phyloP scores from a whole-genome alignment of 108 stramenopile genomes.

The Parmales sp. region DNA sequence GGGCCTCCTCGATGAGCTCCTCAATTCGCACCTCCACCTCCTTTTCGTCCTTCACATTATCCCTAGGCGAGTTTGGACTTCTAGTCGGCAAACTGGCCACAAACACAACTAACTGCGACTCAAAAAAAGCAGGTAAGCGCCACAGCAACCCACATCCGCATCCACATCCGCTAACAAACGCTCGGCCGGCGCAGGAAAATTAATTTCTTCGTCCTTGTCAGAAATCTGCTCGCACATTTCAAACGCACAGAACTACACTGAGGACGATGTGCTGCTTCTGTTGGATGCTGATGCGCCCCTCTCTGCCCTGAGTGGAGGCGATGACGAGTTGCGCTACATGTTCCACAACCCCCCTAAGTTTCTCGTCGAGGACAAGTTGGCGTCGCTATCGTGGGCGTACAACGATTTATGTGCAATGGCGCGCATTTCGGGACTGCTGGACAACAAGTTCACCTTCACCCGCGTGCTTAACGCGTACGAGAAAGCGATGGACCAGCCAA shows the following conservation, averaged over 20 bases:
- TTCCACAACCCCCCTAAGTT: neutral
- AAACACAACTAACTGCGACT: neutral
- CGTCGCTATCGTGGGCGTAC: too few relatives aligned
- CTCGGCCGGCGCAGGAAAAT: too few relatives aligned
- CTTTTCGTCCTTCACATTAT: neutral
- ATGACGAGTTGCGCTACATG: neutral
- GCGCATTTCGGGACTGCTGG: neutral
- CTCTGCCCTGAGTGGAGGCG: neutral
- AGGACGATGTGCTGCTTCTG: neutral
- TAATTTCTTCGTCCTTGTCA: too few relatives aligned
- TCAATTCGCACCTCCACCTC: neutral
- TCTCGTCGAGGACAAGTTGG: too few relatives aligned
- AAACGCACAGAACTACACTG: too few relatives aligned
- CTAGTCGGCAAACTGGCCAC: neutral
- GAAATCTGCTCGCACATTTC: too few relatives aligned
- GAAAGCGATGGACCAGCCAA: neutral
- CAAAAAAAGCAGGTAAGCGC: neutral
- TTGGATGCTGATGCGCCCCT: neutral
- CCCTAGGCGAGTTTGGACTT: neutral
- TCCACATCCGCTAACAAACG: too few relatives aligned
- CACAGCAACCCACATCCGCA: too few relatives aligned
- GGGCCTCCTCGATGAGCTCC: neutral
- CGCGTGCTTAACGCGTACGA: neutral
- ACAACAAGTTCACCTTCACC: slow-evolving; percentile 1
- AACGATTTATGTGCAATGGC: neutral